A percentile compares a stretch with the other conserved stretches of the same genome.
Conservation (phyloP, 805 yeast genomes). For the Spathaspora passalidarum region DNA sequence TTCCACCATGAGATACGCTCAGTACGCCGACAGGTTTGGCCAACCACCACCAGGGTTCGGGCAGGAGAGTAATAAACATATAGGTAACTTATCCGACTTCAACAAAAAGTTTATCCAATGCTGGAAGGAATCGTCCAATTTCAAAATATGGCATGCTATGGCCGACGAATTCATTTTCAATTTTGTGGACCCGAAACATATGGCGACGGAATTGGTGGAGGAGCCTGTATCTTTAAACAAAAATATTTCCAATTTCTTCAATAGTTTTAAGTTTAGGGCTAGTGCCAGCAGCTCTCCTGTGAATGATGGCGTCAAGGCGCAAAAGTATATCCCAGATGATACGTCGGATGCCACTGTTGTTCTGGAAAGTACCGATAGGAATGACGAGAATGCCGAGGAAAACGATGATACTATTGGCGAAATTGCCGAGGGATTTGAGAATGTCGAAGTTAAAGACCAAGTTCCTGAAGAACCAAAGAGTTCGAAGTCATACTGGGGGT, state of each 20-base stretch:
- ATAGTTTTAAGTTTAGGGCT: conserved; percentile 16
- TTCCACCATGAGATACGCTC: conserved; percentile 67
- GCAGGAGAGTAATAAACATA: conserved; percentile 13
- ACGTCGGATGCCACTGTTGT: background rate
- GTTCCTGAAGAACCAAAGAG: background rate
- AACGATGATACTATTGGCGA: conserved; percentile 4
- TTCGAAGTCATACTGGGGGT: conserved; percentile 6
- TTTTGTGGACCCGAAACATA: conserved; percentile 39
- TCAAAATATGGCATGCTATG: conserved; percentile 36
- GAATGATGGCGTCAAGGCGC: conserved; percentile 18
- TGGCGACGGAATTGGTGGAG: conserved; percentile 14
- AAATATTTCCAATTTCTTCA: conserved; percentile 23
- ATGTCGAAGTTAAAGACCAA: background rate
- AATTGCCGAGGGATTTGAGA: background rate
- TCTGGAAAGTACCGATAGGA: background rate
- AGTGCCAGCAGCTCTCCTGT: conserved; percentile 4
- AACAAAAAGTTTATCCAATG: conserved; percentile 25
- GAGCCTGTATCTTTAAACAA: conserved; percentile 3
- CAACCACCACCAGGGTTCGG: conserved; percentile 43
- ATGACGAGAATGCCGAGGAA: conserved; percentile 1
- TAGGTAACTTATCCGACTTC: conserved; percentile 32
- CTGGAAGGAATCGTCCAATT: conserved; percentile 37
- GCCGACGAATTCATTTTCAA: conserved; percentile 46
- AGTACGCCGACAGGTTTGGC: conserved; percentile 43
- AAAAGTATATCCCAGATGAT: conserved; percentile 17